Evolutionary conservation across 106 monocot genomes (phyloP), one percentile per base, ranked within the genome.

Genomic region (Platanthera guangdongensis): DNA sequence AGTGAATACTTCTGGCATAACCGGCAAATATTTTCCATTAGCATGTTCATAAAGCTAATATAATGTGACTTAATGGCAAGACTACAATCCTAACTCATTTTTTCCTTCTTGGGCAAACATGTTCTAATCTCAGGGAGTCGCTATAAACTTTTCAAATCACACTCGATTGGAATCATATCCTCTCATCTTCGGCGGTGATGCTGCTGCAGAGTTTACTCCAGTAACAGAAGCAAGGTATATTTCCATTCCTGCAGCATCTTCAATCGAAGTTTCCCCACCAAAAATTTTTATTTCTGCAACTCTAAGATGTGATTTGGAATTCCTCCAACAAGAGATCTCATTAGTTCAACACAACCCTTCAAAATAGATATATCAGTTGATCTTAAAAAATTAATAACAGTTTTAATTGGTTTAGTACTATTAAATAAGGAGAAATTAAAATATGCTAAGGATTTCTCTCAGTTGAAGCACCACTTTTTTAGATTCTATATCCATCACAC

Each of bases 101-200:
- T 65, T 64, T 65, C 8, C 11, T 65, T 65, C 39, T 39, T 39
- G 39, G 11, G 22, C 11, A 70, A 72, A 72, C 50, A 19, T 72
- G 51, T 18, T 47, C 22, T 30, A 50, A 54, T 81, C 64, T 18
- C 87, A 93, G 93, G 96, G 96, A 52, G 67, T 68, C 45, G 91
- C 86, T 1, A 93, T 97, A 68, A 97, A 87, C 75, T 97, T 97
- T 77, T 94, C 96, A 15, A 97, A 97, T 52, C 87, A 89, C 39
- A 97, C 85, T 72, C 72, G 72, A 25, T 83, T 80, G 11, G 78
- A 52, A 49, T 74, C 83, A 13, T 85, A 84, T 72, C 91, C 96
- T 25, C 91, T 97, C 2, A 87, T 91, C 45, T 86, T 87, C 47
- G 96, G 89, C 50, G 77, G 81, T 57, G 86, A 93, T 67, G 87